Percentiles rank a stretch among this genome's conserved stretches.
Evolutionary conservation across 2,329 filamentous ascomycete species (phyloP).

Genomic region (Venturiaceae sp.): DNA sequence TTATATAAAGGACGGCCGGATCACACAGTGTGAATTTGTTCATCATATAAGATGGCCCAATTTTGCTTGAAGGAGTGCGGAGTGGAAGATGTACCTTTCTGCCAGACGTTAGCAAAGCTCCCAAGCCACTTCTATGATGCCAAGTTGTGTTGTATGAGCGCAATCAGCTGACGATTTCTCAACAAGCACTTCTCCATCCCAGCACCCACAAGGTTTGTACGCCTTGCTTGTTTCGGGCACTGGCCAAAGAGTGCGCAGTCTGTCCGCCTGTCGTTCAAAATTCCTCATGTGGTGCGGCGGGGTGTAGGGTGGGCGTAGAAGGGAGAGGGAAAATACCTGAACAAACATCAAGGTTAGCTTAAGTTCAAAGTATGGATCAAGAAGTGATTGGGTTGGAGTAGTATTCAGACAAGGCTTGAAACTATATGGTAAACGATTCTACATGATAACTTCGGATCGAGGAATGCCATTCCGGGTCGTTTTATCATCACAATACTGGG

Average conservation of each 20-base stretch:
- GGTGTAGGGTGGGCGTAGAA: constrained; percentile 12
- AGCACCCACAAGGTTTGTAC: constrained; percentile 56
- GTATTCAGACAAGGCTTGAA: constrained; percentile 61
- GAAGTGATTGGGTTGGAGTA: constrained; percentile 10
- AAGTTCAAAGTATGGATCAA: constrained; percentile 10
- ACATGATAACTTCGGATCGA: constrained; percentile 56
- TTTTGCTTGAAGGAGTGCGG: constrained; percentile 7
- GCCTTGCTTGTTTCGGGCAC: constrained; percentile 44
- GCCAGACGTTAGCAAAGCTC: constrained; percentile 13
- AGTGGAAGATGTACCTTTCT: constrained; percentile 7
- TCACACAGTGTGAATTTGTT: constrained; percentile 65
- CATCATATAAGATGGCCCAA: constrained; percentile 46
- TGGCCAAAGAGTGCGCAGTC: constrained; percentile 42
- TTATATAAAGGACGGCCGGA: constrained; percentile 38
- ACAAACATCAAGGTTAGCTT: constrained; percentile 19
- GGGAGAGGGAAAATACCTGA: constrained; percentile 17
- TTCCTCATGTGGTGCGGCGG: constrained; percentile 42
- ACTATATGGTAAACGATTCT: constrained; percentile 53
- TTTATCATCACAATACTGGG: constrained; percentile 47
- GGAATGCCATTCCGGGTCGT: constrained; percentile 59
- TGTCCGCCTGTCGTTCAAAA: constrained; percentile 62
- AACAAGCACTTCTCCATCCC: constrained; percentile 49
- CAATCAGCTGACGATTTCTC: constrained; percentile 59
- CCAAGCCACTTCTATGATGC: constrained; percentile 5
- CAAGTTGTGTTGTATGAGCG: constrained; percentile 2